Conservation (phyloP, 257 asterid species). For the Osmanthus fragrans region DNA sequence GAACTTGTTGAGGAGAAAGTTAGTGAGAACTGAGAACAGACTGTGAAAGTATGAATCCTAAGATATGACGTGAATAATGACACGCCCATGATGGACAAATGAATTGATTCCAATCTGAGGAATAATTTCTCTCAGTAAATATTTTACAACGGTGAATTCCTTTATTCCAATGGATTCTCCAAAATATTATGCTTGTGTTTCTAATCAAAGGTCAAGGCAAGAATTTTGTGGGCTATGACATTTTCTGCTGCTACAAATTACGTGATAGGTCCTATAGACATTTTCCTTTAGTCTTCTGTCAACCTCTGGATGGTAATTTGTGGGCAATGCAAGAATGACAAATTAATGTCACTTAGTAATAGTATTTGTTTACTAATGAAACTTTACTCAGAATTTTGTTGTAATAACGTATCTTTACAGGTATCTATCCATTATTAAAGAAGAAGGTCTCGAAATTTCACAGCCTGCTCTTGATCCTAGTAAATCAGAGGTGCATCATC, state of each 20-base stretch:
- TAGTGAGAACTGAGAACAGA: not conserved
- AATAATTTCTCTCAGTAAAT: no score
- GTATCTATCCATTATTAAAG: conserved; percentile 40
- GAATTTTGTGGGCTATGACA: no score
- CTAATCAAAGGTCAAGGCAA: no score
- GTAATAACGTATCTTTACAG: conserved; percentile 16
- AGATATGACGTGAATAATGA: not conserved
- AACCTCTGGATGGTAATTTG: not conserved
- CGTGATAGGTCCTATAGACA: no score
- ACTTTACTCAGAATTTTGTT: not conserved
- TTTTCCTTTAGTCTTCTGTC: not conserved
- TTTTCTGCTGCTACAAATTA: no score
- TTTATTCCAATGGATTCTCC: no score
- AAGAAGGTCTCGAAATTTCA: conserved; percentile 82
- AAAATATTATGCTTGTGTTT: no score
- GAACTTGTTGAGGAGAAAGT: not conserved
- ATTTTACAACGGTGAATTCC: no score
- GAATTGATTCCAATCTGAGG: not conserved
- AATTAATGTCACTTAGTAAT: not conserved
- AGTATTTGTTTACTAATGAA: not conserved
- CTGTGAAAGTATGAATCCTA: not conserved
- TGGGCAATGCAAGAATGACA: not conserved
- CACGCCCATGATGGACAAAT: not conserved
- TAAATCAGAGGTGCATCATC: conserved; percentile 75
- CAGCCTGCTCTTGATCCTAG: conserved; percentile 74